phyloP scores from a whole-genome alignment of 2,329 filamentous ascomycete genomes.

The Cytospora leucostoma region DNA sequence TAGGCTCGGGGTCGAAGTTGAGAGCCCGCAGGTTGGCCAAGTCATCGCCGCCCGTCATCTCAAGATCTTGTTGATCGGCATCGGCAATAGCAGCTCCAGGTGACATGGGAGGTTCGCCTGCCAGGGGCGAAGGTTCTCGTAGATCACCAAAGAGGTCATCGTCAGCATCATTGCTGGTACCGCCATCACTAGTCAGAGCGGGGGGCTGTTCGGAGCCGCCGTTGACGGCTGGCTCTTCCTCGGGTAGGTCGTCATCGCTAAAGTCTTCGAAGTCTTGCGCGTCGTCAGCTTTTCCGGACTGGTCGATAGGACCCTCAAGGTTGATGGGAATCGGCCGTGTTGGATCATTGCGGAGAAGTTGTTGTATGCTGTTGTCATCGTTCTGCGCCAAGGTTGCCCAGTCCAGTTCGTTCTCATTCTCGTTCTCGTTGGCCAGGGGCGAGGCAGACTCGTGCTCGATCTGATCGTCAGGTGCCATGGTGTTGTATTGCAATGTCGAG shows the following conservation, averaged over 20 bases:
- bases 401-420: slow-evolving; percentile 37
- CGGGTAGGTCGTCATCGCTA: slow-evolving; percentile 85
- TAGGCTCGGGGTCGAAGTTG: slow-evolving; percentile 48
- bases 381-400: slow-evolving; percentile 48
- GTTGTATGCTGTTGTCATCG: slow-evolving; percentile 51
- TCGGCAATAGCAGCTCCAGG: slow-evolving; percentile 45
- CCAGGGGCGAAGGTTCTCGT: slow-evolving; percentile 50
- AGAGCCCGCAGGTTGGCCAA: slow-evolving; percentile 42
- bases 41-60: slow-evolving; percentile 38
- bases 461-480: slow-evolving; percentile 23
- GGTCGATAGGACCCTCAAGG: slow-evolving; percentile 53
- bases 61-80: slow-evolving; percentile 34
- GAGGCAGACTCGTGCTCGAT: slow-evolving; percentile 20
- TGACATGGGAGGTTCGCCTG: slow-evolving; percentile 46
- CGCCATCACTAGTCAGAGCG: slow-evolving; percentile 60
- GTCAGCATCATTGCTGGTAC: slow-evolving; percentile 56
- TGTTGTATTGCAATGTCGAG: not conserved
- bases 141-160: slow-evolving; percentile 72
- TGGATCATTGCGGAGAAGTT: slow-evolving; percentile 41
- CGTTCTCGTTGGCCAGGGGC: slow-evolving; percentile 35
- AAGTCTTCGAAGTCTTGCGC: slow-evolving; percentile 88
- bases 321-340: slow-evolving; percentile 46
- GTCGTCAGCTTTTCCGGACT: slow-evolving; percentile 83
- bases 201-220: slow-evolving; percentile 50
- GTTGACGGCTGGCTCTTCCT: slow-evolving; percentile 60